These are phyloP conservation scores for Acer campestre DNA, from an alignment of 345 rosid genomes.

Conservation along the genomic window DNA sequence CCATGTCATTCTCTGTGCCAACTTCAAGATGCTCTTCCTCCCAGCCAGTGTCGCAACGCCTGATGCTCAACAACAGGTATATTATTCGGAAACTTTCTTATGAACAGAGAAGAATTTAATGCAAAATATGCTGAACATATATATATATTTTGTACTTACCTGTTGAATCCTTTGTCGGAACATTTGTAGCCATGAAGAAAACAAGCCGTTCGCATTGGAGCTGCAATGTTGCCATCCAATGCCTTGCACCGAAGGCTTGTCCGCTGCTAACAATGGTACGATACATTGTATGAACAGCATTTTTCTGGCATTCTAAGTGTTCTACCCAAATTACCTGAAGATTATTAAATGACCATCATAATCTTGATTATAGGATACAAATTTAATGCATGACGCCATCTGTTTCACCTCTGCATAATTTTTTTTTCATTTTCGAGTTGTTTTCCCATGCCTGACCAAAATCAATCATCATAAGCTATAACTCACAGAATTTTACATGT, in stretches of 20 bases:
- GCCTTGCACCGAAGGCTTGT: constrained; percentile 91
- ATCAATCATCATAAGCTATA: no score
- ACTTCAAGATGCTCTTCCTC: constrained; percentile 86
- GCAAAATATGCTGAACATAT: not conserved
- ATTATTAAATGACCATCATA: not conserved
- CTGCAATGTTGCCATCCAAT: constrained; percentile 85
- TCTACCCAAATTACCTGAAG: constrained; percentile 94
- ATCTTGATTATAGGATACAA: not conserved
- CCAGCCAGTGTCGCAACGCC: constrained; percentile 95
- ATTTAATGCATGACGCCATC: not conserved
- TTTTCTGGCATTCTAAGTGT: constrained; percentile 81
- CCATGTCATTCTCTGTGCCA: constrained; percentile 92
- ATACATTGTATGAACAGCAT: constrained; percentile 69
- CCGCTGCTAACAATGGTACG: constrained; percentile 81
- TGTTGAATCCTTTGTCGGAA: constrained; percentile 94
- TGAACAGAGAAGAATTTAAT: not conserved
- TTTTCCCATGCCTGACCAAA: constrained; percentile 9
- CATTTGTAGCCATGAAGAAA: constrained; percentile 99
- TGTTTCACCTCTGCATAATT: constrained; percentile 5
- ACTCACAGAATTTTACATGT: no score
- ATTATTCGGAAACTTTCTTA: not conserved
- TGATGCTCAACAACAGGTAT: constrained; percentile 19
- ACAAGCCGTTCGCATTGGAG: constrained; percentile 91
- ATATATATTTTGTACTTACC: constrained; percentile 38
- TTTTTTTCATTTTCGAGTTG: constrained; percentile 7